Evolutionary conservation across 2,329 filamentous ascomycete genomes (phyloP).

Genomic region (Hymenoscyphus repandus): DNA sequence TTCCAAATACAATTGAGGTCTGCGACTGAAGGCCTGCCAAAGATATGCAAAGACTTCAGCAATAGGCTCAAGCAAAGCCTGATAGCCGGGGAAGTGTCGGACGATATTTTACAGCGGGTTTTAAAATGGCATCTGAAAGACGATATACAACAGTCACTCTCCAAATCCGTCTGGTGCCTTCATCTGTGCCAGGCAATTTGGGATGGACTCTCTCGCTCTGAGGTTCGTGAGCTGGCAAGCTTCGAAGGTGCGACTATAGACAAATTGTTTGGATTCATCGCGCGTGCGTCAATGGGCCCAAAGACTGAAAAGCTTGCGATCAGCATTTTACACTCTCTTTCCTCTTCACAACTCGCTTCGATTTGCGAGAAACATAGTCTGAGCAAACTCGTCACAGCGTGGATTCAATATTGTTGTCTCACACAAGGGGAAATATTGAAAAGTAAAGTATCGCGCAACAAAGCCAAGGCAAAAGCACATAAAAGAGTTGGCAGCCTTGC

Average conservation of each 20-base stretch:
- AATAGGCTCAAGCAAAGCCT: slow-evolving; percentile 21
- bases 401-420: too few species aligned
- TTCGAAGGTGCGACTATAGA: slow-evolving; percentile 13
- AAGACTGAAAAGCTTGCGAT: slow-evolving; percentile 15
- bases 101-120: slow-evolving; percentile 9
- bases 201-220: slow-evolving; percentile 22
- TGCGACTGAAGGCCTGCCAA: not conserved
- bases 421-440: too few species aligned
- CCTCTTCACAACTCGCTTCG: not conserved
- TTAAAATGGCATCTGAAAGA: slow-evolving; percentile 12
- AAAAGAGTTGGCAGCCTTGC: too few species aligned
- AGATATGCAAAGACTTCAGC: slow-evolving; percentile 18
- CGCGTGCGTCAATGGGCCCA: slow-evolving; percentile 11
- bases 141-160: slow-evolving; percentile 7
- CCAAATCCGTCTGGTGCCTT: slow-evolving; percentile 6
- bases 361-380: too few species aligned
- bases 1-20: not conserved
- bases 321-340: slow-evolving; percentile 18
- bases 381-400: too few species aligned
- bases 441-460: too few species aligned
- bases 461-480: too few species aligned
- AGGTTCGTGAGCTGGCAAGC: slow-evolving; percentile 19
- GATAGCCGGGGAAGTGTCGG: slow-evolving; percentile 17
- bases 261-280: slow-evolving; percentile 14
- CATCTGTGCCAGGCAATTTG: slow-evolving; percentile 24